A percentile compares a stretch with the other conserved stretches of the same genome.
Evolutionary conservation across 805 yeast species (phyloP).

Genomic region (Kazachstania taianensis): DNA sequence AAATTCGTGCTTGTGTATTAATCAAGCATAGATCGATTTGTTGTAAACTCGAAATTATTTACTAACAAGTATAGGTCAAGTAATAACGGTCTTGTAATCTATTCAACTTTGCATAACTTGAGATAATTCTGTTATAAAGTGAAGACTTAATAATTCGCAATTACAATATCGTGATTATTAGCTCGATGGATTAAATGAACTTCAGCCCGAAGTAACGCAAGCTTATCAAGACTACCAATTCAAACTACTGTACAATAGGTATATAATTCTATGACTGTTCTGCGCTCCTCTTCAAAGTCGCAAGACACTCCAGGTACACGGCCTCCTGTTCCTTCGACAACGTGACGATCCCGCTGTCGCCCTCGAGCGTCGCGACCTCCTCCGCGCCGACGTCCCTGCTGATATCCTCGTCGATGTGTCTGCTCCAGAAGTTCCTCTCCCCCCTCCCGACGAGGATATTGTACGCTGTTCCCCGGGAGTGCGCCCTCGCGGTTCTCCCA

Average conservation of each 20-base stretch:
- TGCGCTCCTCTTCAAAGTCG: conserved; percentile 32
- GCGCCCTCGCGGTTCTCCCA: conserved; percentile 96
- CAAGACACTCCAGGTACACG: conserved; percentile 37
- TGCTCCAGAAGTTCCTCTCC: conserved; percentile 57
- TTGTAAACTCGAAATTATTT: no score
- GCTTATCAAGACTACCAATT: no score
- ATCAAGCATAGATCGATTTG: no score
- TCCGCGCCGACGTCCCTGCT: conserved; percentile 36
- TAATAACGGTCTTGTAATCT: no score
- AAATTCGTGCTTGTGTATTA: no score
- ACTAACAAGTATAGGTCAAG: no score
- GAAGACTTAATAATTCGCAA: no score
- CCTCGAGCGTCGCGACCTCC: conserved; percentile 8
- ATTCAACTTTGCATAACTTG: no score
- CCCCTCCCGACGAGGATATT: conserved; percentile 68
- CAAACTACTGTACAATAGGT: neutral
- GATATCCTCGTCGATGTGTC: conserved; percentile 40
- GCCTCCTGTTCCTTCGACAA: conserved; percentile 31
- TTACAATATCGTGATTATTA: no score
- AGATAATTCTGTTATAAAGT: no score
- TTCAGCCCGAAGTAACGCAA: no score
- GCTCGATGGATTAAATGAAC: no score
- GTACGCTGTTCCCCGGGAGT: conserved; percentile 63
- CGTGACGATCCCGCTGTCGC: conserved; percentile 5
- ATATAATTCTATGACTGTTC: neutral